Conservation (phyloP, 371 early-diverging fungal species). For the Smittium mucronatum region DNA sequence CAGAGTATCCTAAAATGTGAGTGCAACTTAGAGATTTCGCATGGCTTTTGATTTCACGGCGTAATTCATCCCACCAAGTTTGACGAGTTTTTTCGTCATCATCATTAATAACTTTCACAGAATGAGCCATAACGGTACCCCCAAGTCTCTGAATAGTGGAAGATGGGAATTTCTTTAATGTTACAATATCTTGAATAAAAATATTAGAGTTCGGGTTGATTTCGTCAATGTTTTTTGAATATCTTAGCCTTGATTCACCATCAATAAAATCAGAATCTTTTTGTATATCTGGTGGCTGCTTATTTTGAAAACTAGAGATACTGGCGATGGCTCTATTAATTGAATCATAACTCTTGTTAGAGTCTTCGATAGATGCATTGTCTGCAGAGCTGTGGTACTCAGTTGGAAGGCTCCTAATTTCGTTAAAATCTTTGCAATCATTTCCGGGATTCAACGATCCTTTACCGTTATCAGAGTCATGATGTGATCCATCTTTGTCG, state of each 20-base stretch:
- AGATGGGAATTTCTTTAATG: slow-evolving; percentile 43
- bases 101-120: slow-evolving; percentile 52
- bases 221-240: not conserved
- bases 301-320: not conserved
- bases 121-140: slow-evolving; percentile 52
- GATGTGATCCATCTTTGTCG: not conserved
- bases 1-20: slow-evolving; percentile 54
- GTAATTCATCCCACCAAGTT: slow-evolving; percentile 59
- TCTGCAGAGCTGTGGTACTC: not conserved
- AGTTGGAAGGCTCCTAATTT: not conserved
- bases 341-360: not conserved
- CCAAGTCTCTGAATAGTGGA: slow-evolving; percentile 44
- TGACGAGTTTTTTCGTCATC: slow-evolving; percentile 44
- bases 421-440: not conserved
- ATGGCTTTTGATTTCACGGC: slow-evolving; percentile 58
- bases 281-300: not conserved
- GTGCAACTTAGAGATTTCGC: slow-evolving; percentile 46
- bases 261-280: not conserved
- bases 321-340: not conserved
- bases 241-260: not conserved
- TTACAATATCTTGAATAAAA: slow-evolving; percentile 33
- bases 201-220: not conserved
- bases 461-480: not conserved
- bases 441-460: not conserved
- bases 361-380: not conserved